Percentiles rank a stretch among this genome's conserved stretches.
Conservation (phyloP, 257 asterid genomes). For the Nicotiana paniculata region DNA sequence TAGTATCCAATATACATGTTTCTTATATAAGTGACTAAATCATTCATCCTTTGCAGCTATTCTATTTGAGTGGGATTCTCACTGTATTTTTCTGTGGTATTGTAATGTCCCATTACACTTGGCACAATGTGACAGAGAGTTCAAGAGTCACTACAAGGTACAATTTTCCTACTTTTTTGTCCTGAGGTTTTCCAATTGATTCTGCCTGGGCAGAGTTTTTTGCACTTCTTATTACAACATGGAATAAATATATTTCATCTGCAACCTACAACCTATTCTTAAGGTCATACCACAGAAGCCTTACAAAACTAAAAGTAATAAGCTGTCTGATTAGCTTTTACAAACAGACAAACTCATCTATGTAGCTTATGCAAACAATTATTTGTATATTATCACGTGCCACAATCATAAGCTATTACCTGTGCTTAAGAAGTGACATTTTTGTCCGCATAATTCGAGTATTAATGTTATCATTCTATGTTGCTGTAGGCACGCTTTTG, state of each 20-base stretch:
- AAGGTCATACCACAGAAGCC: neutral
- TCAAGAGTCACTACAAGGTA: constrained; percentile 41
- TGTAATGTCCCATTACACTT: constrained; percentile 44
- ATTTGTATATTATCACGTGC: neutral
- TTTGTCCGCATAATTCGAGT: neutral
- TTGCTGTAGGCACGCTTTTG: constrained; percentile 34
- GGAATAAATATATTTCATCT: neutral
- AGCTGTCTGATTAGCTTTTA: constrained; percentile 3
- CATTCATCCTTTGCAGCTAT: constrained; percentile 24
- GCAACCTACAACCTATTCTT: neutral
- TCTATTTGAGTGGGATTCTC: constrained; percentile 37
- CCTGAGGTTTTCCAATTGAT: neutral
- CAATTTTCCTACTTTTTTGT: neutral
- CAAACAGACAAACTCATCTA: neutral
- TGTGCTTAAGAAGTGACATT: neutral
- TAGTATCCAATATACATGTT: neutral
- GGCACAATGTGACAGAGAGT: constrained; percentile 44
- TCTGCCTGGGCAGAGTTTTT: neutral
- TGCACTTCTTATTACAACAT: neutral
- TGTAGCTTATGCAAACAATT: neutral
- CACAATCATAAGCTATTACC: neutral
- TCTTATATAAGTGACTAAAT: neutral
- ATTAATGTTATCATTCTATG: neutral
- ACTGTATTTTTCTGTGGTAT: constrained; percentile 47
- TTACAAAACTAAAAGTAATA: neutral